Evolutionary conservation across 2,329 filamentous ascomycete species (phyloP), one percentile per base, ranked within the genome.

Genomic region (Balansia obtecta): DNA sequence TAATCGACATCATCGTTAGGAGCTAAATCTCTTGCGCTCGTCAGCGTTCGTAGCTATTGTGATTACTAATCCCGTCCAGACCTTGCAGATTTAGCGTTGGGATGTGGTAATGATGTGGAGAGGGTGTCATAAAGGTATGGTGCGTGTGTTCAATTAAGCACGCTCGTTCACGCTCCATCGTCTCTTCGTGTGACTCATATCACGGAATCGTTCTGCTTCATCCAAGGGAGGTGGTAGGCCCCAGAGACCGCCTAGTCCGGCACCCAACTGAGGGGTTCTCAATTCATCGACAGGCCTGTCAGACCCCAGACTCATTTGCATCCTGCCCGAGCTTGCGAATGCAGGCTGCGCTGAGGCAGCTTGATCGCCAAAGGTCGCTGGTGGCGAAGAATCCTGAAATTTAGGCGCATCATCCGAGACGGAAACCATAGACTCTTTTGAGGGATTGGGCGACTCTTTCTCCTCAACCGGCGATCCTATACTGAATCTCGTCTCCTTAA

Each of bases 131-230:
- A 8, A 45, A 37, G 50, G 22, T 45, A 38, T 30, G 38, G 9
- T 6, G 11, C 12, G 12, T 6, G 4, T n/a, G 22, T 27, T 53
- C 52, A 61, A 45, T 53, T 52, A 61, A 44, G 57, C 59, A 50
- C 65, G 68, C 56, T 80, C 76, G 44, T 70, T 77, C 4, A 79
- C 70, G 20, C 76, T 78, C 77, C 77, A 80, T 22, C 76, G 68
- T 48, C 76, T 63, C 63, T 79, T 80, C 1, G 68, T 65, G 18
- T 68, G 65, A 34, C 66, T 70, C 50, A 69, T 51, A 51, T 79
- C 76, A 7, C 72, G 65, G 32, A 68, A 62, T 32, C 64, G 65
- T 49, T 77, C 75, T 0, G 69, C 71, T 41, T 73, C 68, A 8
- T 66, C 70, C 13, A 70, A 65, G 18, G 72, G 68, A 47, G 64